These are phyloP conservation scores for Fistulifera pelliculosa DNA, from an alignment of 108 stramenopile genomes.

Conservation along the genomic window DNA sequence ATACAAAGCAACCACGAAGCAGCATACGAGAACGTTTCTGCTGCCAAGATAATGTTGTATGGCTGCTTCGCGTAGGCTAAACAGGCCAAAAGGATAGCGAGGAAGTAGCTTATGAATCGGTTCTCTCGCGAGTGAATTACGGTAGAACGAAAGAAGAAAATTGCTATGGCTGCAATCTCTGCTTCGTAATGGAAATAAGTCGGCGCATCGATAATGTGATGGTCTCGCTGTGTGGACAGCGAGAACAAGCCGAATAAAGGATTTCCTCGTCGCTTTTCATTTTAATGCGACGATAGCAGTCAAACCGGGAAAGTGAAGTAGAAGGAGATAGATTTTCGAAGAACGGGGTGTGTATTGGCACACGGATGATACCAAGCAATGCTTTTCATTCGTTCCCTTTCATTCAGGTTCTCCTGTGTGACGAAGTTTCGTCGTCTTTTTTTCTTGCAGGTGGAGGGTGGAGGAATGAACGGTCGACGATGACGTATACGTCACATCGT, in stretches of 20 bases:
- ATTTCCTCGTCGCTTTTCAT: too few species aligned
- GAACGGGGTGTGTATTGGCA: too few species aligned
- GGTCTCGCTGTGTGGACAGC: constrained; percentile 30
- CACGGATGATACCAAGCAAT: too few species aligned
- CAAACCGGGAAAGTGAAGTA: too few species aligned
- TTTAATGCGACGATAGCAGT: too few species aligned
- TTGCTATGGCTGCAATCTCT: constrained; percentile 43
- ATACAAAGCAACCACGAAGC: constrained; percentile 30
- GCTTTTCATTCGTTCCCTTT: too few species aligned
- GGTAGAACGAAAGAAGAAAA: constrained; percentile 67
- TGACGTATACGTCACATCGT: too few species aligned
- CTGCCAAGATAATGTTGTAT: constrained; percentile 52
- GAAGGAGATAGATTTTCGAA: too few species aligned
- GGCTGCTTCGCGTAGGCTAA: constrained; percentile 47
- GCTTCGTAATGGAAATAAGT: constrained; percentile 40
- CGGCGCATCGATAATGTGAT: constrained; percentile 10
- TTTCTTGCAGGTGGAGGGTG: too few species aligned
- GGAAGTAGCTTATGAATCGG: constrained; percentile 23
- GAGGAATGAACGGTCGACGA: too few species aligned
- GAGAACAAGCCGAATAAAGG: constrained; percentile 6
- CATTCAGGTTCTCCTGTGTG: too few species aligned
- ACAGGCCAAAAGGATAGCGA: constrained; percentile 36
- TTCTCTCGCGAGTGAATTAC: constrained; percentile 29
- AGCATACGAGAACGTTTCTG: constrained; percentile 65
- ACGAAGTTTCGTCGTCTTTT: too few species aligned